Evolutionary conservation across 768 basidiomycete species (phyloP).

Genomic region (Psilocybe azurescens): DNA sequence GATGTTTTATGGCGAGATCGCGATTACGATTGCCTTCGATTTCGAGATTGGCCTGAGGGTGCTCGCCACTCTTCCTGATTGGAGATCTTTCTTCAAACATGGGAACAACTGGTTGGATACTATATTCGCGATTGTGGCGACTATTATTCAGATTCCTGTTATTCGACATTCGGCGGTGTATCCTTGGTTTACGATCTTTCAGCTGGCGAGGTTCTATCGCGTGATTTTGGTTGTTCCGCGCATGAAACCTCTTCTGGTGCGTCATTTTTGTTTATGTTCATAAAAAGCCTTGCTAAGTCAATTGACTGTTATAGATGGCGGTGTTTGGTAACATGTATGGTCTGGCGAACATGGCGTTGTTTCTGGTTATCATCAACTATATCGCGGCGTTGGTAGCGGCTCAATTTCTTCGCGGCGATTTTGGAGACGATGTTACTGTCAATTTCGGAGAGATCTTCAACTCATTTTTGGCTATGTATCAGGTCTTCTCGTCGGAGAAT

Average conservation of each 20-base stretch:
- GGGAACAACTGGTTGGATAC: conserved; percentile 80
- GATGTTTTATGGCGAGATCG: conserved; percentile 72
- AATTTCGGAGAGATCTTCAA: conserved; percentile 87
- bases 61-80: conserved; percentile 75
- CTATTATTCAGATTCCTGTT: conserved; percentile 83
- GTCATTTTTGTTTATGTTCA: conserved; percentile 3
- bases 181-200: conserved; percentile 90
- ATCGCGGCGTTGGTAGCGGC: conserved; percentile 83
- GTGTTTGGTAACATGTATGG: conserved; percentile 94
- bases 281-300: conserved; percentile 2
- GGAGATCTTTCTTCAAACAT: conserved; percentile 75
- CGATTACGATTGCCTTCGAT: conserved; percentile 84
- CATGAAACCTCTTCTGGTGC: conserved; percentile 87
- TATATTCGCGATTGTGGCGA: conserved; percentile 73
- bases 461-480: conserved; percentile 85
- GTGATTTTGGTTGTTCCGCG: conserved; percentile 90
- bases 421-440: conserved; percentile 54
- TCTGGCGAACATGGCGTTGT: conserved; percentile 89
- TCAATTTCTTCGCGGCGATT: conserved; percentile 87
- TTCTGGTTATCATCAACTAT: conserved; percentile 87
- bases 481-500: conserved; percentile 93
- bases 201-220: conserved; percentile 86
- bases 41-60: conserved; percentile 85
- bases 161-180: conserved; percentile 71
- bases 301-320: conserved; percentile 57